These are phyloP conservation scores for Neospora caninum DNA, from an alignment of 169 alveolate genomes.

Conservation along the genomic window DNA sequence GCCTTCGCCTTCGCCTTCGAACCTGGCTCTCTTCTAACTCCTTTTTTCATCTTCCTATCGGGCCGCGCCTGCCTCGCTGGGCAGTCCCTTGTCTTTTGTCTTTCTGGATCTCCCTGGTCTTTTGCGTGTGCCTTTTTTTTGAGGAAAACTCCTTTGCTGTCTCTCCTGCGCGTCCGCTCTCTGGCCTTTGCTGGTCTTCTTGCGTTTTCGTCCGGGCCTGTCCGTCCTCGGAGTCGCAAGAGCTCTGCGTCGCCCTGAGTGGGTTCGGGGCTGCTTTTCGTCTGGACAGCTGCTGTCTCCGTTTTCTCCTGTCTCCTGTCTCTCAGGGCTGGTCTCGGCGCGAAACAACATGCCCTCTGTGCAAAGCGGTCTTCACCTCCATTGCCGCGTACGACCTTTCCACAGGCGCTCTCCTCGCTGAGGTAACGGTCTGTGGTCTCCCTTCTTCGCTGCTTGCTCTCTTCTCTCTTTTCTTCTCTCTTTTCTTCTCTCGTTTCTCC, in stretches of 20 bases:
- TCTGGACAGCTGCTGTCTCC: too few relatives aligned
- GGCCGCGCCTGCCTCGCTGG: too few relatives aligned
- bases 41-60: background rate
- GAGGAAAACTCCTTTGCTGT: too few relatives aligned
- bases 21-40: too few relatives aligned
- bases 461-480: background rate
- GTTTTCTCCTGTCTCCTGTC: background rate
- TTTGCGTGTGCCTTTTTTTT: too few relatives aligned
- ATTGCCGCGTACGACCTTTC: conserved; percentile 60
- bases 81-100: too few relatives aligned
- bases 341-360: conserved; percentile 69
- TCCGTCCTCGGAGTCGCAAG: background rate
- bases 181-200: too few relatives aligned
- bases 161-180: too few relatives aligned
- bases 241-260: background rate
- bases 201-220: too few relatives aligned
- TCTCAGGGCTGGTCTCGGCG: conserved; percentile 66
- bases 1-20: too few relatives aligned
- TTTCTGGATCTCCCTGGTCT: too few relatives aligned
- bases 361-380: conserved; percentile 61
- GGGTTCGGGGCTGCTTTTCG: background rate
- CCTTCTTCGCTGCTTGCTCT: background rate
- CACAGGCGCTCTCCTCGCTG: conserved; percentile 56
- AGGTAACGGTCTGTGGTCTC: conserved; percentile 9
- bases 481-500: background rate